A percentile compares a stretch with the other conserved stretches of the same genome.
Evolutionary conservation across 2,329 filamentous ascomycete species (phyloP).

Genomic region (Calonectria henricotiae): DNA sequence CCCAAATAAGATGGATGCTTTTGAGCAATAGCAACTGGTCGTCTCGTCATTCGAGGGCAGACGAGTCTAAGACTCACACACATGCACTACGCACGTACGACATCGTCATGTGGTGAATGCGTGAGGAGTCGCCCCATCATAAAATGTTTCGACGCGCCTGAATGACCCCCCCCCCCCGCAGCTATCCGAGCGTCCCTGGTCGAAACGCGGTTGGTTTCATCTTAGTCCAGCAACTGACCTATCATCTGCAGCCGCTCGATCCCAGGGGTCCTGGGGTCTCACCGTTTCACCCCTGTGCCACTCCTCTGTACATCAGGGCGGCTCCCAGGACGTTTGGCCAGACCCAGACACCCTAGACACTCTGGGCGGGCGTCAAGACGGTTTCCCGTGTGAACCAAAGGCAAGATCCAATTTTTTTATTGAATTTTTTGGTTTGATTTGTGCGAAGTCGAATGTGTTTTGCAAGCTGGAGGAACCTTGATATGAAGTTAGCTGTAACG

Average conservation of each 20-base stretch:
- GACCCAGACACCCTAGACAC: slow-evolving; percentile 6
- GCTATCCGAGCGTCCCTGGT: slow-evolving; percentile 48
- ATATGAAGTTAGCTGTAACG: background rate
- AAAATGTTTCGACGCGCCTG: slow-evolving; percentile 38
- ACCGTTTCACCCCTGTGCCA: slow-evolving; percentile 50
- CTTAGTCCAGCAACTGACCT: slow-evolving; percentile 46
- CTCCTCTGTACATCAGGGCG: slow-evolving; percentile 40
- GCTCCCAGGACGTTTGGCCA: slow-evolving; percentile 1
- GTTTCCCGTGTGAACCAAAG: background rate
- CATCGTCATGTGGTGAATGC: slow-evolving; percentile 34
- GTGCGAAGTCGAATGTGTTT: background rate
- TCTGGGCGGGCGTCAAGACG: slow-evolving; percentile 19
- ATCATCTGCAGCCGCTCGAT: slow-evolving; percentile 50
- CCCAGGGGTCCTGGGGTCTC: slow-evolving; percentile 49
- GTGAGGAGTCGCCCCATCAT: slow-evolving; percentile 30
- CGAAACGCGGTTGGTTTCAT: slow-evolving; percentile 54
- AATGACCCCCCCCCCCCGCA: slow-evolving; percentile 40
- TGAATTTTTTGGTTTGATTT: too few species aligned
- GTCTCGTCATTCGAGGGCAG: background rate
- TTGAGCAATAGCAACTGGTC: background rate
- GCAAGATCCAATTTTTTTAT: slow-evolving; percentile 8
- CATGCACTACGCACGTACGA: slow-evolving; percentile 4
- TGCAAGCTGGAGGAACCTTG: slow-evolving; percentile 2
- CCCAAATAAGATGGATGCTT: background rate
- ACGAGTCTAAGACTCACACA: background rate